Evolutionary conservation across 345 rosid species (phyloP).

Genomic region (Hevea brasiliensis): DNA sequence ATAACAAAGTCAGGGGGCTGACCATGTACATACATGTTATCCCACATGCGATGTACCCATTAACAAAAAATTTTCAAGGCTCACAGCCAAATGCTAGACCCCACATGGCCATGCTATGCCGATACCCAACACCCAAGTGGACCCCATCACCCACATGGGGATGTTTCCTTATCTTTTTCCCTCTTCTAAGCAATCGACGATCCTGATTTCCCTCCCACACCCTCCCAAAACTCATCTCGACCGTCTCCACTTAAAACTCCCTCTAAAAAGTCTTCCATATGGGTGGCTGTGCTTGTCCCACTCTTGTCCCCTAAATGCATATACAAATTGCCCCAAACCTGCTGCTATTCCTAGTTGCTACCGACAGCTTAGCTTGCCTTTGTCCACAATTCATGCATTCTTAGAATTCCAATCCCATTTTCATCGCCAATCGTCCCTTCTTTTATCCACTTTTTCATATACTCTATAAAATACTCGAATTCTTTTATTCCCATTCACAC

Average conservation of each 20-base stretch:
- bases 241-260: conserved; percentile 32
- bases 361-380: conserved; percentile 87
- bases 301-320: conserved; percentile 59
- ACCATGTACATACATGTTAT: conserved; percentile 28
- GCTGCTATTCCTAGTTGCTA: conserved; percentile 42
- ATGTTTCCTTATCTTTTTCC: conserved; percentile 19
- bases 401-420: background rate
- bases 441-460: conserved; percentile 2
- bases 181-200: conserved; percentile 29
- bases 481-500: conserved; percentile 28
- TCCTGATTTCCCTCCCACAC: conserved; percentile 33
- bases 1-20: too few relatives aligned
- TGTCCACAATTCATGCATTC: conserved; percentile 58
- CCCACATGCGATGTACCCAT: conserved; percentile 50
- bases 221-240: conserved; percentile 36
- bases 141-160: conserved; percentile 26
- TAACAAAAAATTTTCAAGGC: background rate
- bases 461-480: conserved; percentile 40
- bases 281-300: conserved; percentile 75
- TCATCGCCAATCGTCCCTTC: background rate
- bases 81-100: conserved; percentile 10
- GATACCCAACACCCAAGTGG: conserved; percentile 21
- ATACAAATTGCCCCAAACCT: conserved; percentile 67
- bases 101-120: conserved; percentile 31
- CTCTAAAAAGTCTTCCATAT: conserved; percentile 31